A percentile compares a stretch with the other conserved stretches of the same genome.
These are phyloP conservation scores for Puccinia triticina DNA, from an alignment of 1,284 basidiomycete species.

Conservation along the genomic window DNA sequence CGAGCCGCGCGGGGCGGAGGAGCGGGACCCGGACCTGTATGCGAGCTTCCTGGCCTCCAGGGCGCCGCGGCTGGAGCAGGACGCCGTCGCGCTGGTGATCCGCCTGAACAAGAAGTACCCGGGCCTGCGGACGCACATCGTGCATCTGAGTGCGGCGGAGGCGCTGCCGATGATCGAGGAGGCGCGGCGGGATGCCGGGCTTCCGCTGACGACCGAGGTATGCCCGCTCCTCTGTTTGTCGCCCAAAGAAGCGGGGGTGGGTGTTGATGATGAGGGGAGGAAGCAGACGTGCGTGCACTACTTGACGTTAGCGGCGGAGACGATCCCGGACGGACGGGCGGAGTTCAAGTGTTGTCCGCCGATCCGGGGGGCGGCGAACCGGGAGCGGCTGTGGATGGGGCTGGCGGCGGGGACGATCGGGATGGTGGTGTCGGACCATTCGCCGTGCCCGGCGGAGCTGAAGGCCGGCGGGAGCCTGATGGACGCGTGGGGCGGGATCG, in stretches of 20 bases:
- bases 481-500: constrained; percentile 89
- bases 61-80: constrained; percentile 73
- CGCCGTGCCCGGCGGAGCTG: constrained; percentile 78
- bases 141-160: constrained; percentile 81
- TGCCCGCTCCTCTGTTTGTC: background rate
- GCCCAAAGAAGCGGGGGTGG: background rate
- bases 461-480: constrained; percentile 72
- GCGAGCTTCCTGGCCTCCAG: constrained; percentile 80
- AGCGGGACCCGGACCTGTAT: constrained; percentile 67
- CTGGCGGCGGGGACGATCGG: constrained; percentile 78
- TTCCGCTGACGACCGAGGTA: constrained; percentile 72
- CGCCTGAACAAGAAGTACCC: constrained; percentile 69
- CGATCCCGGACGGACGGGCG: constrained; percentile 69
- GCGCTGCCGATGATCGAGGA: constrained; percentile 75
- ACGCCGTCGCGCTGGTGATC: constrained; percentile 71
- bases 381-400: constrained; percentile 76
- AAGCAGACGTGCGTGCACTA: constrained; percentile 62
- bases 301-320: constrained; percentile 58
- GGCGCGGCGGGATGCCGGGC: constrained; percentile 66
- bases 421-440: constrained; percentile 89
- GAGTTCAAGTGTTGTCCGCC: constrained; percentile 96
- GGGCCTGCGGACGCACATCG: constrained; percentile 80
- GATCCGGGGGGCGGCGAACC: constrained; percentile 73
- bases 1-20: constrained; percentile 50
- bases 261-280: background rate